phyloP scores from a whole-genome alignment of 2,329 filamentous ascomycete species.

The Fusarium drepaniforme region DNA sequence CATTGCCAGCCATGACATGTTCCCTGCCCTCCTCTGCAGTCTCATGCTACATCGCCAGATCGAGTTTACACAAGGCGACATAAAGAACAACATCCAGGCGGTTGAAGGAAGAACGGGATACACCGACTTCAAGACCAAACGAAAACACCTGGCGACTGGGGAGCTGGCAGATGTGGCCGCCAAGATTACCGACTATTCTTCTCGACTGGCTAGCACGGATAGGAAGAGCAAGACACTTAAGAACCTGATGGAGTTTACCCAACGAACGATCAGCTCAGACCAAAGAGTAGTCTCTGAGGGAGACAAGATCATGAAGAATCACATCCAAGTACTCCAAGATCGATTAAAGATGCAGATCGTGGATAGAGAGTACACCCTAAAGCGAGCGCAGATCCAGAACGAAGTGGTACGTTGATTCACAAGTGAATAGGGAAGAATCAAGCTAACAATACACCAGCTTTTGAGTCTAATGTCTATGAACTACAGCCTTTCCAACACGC shows the following conservation, averaged over 20 bases:
- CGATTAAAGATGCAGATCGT: slow-evolving; percentile 51
- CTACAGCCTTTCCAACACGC: slow-evolving; percentile 51
- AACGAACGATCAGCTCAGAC: slow-evolving; percentile 1
- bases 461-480: slow-evolving; percentile 54
- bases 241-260: slow-evolving; percentile 50
- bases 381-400: slow-evolving; percentile 55
- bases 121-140: slow-evolving; percentile 47
- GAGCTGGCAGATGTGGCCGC: slow-evolving; percentile 49
- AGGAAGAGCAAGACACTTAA: slow-evolving; percentile 52
- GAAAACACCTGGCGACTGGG: slow-evolving; percentile 44
- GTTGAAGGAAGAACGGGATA: slow-evolving; percentile 54
- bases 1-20: slow-evolving; percentile 49
- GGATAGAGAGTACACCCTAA: slow-evolving; percentile 52
- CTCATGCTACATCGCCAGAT: slow-evolving; percentile 51
- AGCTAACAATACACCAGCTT: slow-evolving; percentile 44
- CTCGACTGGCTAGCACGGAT: slow-evolving; percentile 52
- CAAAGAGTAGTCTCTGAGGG: slow-evolving; percentile 10
- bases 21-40: slow-evolving; percentile 50
- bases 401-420: slow-evolving; percentile 47
- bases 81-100: slow-evolving; percentile 48
- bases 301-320: slow-evolving; percentile 40
- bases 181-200: slow-evolving; percentile 50
- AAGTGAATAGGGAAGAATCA: not conserved
- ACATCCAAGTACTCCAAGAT: slow-evolving; percentile 47
- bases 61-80: slow-evolving; percentile 46